Base-by-base conservation (phyloP, 805 yeast genomes). In the Monosporozyma servazzii region DNA sequence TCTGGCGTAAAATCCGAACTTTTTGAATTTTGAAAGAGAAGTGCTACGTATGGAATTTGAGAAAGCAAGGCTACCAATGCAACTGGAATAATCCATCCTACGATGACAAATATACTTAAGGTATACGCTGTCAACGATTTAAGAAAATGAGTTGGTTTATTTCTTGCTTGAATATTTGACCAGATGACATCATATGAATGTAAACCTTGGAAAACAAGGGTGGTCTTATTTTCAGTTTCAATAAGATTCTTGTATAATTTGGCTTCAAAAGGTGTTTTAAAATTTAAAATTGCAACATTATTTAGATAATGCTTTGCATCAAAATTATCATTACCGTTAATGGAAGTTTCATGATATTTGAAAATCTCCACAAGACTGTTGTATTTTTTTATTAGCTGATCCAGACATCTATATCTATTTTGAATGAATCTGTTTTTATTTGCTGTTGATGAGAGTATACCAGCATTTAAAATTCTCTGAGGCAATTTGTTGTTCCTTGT, bases 11-110 rank as follows among this genome's bases (percentile, higher is more conserved):
- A 64, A 43, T 78, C 72, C 10, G 85, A 56, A 1, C 71, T 63
- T 1, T 72, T 62, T 47, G 84, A 68, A 6, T 47, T 21, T 10
- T 52, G 20, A 2, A 51, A 29, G 2, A 48, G 29, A 25, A 75
- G 73, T 0, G 84, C 76, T 47, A 86, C 63, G 54, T 81, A 76
- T 0, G 90, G 87, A 2, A 83, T 71, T 58, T 88, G 96, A 0
- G 95, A 80, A 0, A 89, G 68, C 30, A 88, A 68, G 0, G 91
- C 89, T 17, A 88, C 80, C 52, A 86, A 74, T 0, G 95, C 88
- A 1, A 88, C 91, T 0, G 96, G 96, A 1, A 88, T 65, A 1
- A 88, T 86, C 83, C 95, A 89, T 1, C 79, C 77, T 18, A 79
- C 54, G 5, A 84, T 81, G 1, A 87, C 68, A 1, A 73, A 53